Evolutionary conservation across 176 grass and related monocot species (phyloP).

Genomic region (Themeda triandra): DNA sequence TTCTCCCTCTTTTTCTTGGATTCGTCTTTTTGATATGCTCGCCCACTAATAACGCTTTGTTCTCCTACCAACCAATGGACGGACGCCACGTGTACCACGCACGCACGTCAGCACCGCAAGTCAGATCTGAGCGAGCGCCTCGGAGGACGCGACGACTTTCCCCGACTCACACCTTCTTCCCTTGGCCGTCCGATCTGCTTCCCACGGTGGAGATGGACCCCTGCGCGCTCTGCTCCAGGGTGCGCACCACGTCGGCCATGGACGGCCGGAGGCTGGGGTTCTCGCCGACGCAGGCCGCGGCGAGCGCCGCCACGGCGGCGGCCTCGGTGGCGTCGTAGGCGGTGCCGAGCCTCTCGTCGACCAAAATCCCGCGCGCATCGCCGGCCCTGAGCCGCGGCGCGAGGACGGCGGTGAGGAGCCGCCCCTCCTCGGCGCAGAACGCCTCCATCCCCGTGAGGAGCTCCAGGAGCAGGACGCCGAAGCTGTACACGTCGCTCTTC

Average conservation of each 20-base stretch:
- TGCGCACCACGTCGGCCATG: conserved; percentile 66
- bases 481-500: conserved; percentile 98
- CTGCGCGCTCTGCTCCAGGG: conserved; percentile 34
- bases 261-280: conserved; percentile 68
- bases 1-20: not conserved
- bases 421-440: conserved; percentile 58
- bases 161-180: conserved; percentile 35
- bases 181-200: conserved; percentile 24
- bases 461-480: conserved; percentile 89
- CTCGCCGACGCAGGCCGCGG: conserved; percentile 52
- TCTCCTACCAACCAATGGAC: not conserved
- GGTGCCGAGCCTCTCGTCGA: conserved; percentile 50
- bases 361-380: conserved; percentile 27
- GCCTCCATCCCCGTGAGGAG: conserved; percentile 83
- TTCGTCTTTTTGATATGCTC: conserved; percentile 22
- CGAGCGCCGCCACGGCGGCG: conserved; percentile 29
- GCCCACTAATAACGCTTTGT: conserved; percentile 38
- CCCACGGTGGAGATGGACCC: conserved; percentile 42
- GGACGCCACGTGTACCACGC: conserved; percentile 22
- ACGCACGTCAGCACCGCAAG: not conserved
- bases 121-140: conserved; percentile 45
- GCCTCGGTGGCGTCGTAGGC: conserved; percentile 52
- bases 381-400: conserved; percentile 33
- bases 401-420: conserved; percentile 58
- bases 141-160: conserved; percentile 3